These are phyloP conservation scores for Secale cereale DNA, from an alignment of 176 grass and related monocot species.

Conservation along the genomic window DNA sequence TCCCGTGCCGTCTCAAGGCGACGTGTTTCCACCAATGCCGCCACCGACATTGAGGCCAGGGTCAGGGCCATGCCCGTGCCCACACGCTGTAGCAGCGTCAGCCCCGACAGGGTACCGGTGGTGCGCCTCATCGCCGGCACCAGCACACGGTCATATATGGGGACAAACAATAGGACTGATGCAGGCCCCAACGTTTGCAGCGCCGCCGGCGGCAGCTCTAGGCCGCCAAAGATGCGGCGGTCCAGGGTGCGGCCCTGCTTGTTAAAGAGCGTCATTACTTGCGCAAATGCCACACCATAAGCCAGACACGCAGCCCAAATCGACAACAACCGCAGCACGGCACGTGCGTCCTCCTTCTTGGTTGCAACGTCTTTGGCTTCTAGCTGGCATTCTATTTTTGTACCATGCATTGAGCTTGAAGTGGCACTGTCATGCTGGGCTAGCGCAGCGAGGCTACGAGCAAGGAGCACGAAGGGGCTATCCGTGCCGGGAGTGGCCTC, in stretches of 20 bases:
- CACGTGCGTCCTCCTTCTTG: background rate
- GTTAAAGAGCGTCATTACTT: background rate
- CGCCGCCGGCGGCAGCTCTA: constrained; percentile 9
- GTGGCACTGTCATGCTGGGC: background rate
- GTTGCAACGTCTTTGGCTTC: background rate
- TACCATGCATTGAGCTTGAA: background rate
- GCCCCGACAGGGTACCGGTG: constrained; percentile 5
- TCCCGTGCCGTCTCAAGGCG: constrained; percentile 9
- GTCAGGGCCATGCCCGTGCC: constrained; percentile 37
- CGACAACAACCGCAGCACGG: background rate
- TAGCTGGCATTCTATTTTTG: background rate
- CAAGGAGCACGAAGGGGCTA: background rate
- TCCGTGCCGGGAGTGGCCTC: background rate
- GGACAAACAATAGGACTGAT: constrained; percentile 32
- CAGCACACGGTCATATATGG: constrained; percentile 30
- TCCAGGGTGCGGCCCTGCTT: background rate
- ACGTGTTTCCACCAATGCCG: constrained; percentile 29
- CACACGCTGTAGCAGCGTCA: constrained; percentile 34
- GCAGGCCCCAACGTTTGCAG: constrained; percentile 23
- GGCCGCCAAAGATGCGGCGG: background rate
- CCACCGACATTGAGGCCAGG: background rate
- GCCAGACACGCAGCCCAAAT: background rate
- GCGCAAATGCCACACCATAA: background rate
- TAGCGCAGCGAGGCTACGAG: background rate
- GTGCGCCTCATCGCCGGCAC: background rate